Conservation (phyloP, 768 basidiomycete species). For the Suillus placidus region DNA sequence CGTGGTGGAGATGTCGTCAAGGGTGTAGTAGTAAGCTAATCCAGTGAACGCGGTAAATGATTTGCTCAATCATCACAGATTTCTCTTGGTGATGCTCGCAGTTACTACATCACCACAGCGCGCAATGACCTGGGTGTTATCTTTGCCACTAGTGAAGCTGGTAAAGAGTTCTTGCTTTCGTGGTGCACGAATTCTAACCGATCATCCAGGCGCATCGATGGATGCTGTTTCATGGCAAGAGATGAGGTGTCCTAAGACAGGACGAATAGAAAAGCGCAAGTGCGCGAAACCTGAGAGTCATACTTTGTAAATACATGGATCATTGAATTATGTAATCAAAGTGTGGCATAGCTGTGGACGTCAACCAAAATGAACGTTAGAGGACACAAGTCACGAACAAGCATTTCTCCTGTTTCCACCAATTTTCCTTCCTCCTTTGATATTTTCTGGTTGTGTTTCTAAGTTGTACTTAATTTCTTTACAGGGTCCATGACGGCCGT, state of each 20-base stretch:
- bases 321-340: constrained; percentile 10
- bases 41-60: neutral
- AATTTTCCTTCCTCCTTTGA: constrained; percentile 14
- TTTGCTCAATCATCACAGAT: constrained; percentile 52
- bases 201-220: constrained; percentile 68
- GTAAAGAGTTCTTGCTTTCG: constrained; percentile 39
- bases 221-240: constrained; percentile 89
- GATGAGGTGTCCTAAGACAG: constrained; percentile 86
- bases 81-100: constrained; percentile 88
- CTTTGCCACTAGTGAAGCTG: constrained; percentile 87
- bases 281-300: constrained; percentile 87
- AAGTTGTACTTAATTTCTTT: constrained; percentile 26
- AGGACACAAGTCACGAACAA: neutral
- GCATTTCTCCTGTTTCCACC: constrained; percentile 14
- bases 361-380: neutral
- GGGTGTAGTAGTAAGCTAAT: constrained; percentile 72
- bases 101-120: constrained; percentile 91
- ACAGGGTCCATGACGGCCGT: constrained; percentile 59
- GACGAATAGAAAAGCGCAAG: constrained; percentile 78
- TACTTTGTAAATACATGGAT: constrained; percentile 42
- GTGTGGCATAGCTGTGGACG: constrained; percentile 6
- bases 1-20: constrained; percentile 89
- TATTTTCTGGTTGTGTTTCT: constrained; percentile 21
- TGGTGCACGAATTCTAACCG: constrained; percentile 1
- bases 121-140: constrained; percentile 90